These are phyloP conservation scores for Lactifluus pinguis DNA, from an alignment of 768 basidiomycete genomes.

Conservation along the genomic window DNA sequence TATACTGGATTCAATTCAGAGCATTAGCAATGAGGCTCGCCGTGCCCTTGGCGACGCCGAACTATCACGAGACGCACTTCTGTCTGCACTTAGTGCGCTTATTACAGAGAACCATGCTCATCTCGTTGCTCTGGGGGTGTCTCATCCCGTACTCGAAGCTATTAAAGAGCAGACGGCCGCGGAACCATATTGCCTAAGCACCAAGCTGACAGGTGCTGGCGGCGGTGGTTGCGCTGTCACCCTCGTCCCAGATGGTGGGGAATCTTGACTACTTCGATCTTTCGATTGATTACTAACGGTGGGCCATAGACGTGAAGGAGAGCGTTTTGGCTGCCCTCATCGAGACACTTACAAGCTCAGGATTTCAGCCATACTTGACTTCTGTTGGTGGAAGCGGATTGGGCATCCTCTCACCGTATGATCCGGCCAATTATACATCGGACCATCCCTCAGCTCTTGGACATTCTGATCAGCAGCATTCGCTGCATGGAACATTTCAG, in stretches of 20 bases:
- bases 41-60: conserved; percentile 65
- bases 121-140: conserved; percentile 79
- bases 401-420: conserved; percentile 63
- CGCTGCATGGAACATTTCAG: conserved; percentile 24
- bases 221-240: conserved; percentile 98
- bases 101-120: conserved; percentile 87
- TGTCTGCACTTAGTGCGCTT: conserved; percentile 64
- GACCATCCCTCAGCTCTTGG: conserved; percentile 24
- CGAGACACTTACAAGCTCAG: conserved; percentile 46
- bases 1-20: conserved; percentile 74
- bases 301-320: conserved; percentile 57
- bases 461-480: conserved; percentile 8
- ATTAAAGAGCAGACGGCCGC: conserved; percentile 64
- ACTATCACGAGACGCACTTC: conserved; percentile 53
- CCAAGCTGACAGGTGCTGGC: conserved; percentile 96
- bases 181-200: conserved; percentile 60
- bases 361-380: conserved; percentile 81
- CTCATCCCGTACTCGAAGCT: conserved; percentile 78
- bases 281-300: neutral
- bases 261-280: conserved; percentile 8
- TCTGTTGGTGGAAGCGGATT: conserved; percentile 90
- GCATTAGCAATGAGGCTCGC: conserved; percentile 75
- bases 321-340: conserved; percentile 50
- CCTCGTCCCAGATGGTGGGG: conserved; percentile 83
- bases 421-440: conserved; percentile 25